phyloP scores from a whole-genome alignment of 768 basidiomycete species.

The Leccinum fibrillosum region DNA sequence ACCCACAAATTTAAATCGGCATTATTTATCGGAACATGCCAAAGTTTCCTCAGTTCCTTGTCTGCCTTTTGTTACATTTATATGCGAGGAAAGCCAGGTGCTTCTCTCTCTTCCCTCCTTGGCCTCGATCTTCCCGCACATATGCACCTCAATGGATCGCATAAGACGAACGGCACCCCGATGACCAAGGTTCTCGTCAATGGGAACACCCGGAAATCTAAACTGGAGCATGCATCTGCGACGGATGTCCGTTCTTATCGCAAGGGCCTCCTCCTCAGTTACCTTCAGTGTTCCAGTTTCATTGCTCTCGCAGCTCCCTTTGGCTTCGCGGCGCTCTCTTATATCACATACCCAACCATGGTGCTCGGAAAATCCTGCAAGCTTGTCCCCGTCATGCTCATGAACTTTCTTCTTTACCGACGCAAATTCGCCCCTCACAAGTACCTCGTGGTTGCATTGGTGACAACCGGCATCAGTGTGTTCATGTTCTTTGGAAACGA shows the following conservation, averaged over 20 bases:
- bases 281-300: constrained; percentile 82
- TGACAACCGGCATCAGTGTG: constrained; percentile 85
- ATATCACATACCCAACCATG: constrained; percentile 98
- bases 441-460: constrained; percentile 91
- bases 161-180: constrained; percentile 25
- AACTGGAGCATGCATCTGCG: constrained; percentile 25
- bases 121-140: constrained; percentile 48
- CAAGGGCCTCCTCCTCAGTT: constrained; percentile 59
- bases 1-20: constrained; percentile 81
- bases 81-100: constrained; percentile 51
- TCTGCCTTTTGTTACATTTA: constrained; percentile 77
- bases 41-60: constrained; percentile 73
- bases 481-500: constrained; percentile 89
- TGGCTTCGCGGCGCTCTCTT: constrained; percentile 90
- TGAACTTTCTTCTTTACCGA: constrained; percentile 95
- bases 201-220: constrained; percentile 24
- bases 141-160: constrained; percentile 17
- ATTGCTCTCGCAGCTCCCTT: constrained; percentile 93
- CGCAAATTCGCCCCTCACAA: constrained; percentile 91
- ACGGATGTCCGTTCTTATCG: constrained; percentile 35
- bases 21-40: constrained; percentile 80
- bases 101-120: constrained; percentile 53
- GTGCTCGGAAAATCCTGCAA: constrained; percentile 99
- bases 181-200: constrained; percentile 38
- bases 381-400: constrained; percentile 96